A percentile compares a stretch with the other conserved stretches of the same genome.
Evolutionary conservation across 169 alveolate genomes (phyloP).

Genomic region (Cryptosporidium andersoni): DNA sequence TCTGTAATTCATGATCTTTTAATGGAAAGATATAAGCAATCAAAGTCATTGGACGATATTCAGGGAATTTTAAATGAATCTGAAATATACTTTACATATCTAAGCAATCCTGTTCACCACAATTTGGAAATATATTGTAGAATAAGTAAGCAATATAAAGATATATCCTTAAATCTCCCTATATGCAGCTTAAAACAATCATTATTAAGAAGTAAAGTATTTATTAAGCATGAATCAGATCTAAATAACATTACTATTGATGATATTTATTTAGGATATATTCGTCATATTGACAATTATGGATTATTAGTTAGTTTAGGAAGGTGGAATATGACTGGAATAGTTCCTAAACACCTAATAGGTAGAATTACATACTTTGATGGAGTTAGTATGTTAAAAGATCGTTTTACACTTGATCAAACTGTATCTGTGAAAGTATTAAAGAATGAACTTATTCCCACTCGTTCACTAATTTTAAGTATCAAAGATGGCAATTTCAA

Average conservation of each 20-base stretch:
- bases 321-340: conserved; percentile 16
- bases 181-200: conserved; percentile 2
- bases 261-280: conserved; percentile 11
- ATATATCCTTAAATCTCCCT: background rate
- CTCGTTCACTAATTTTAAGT: no score
- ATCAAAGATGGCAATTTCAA: no score
- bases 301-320: conserved; percentile 26
- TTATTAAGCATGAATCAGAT: background rate
- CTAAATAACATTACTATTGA: background rate
- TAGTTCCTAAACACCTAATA: conserved; percentile 37
- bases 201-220: background rate
- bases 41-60: conserved; percentile 7
- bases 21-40: background rate
- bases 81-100: background rate
- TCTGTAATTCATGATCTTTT: background rate
- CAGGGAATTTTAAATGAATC: background rate
- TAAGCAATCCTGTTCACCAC: background rate
- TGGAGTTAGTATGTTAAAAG: conserved; percentile 2
- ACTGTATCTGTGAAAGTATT: conserved; percentile 21
- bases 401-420: conserved; percentile 30
- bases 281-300: conserved; percentile 41
- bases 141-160: background rate
- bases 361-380: conserved; percentile 36
- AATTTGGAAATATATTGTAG: background rate
- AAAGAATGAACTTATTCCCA: background rate